Evolutionary conservation across 306 rosid genomes (phyloP), one percentile per base, ranked within the genome.

Genomic region (Dalbergia cochinchinensis): DNA sequence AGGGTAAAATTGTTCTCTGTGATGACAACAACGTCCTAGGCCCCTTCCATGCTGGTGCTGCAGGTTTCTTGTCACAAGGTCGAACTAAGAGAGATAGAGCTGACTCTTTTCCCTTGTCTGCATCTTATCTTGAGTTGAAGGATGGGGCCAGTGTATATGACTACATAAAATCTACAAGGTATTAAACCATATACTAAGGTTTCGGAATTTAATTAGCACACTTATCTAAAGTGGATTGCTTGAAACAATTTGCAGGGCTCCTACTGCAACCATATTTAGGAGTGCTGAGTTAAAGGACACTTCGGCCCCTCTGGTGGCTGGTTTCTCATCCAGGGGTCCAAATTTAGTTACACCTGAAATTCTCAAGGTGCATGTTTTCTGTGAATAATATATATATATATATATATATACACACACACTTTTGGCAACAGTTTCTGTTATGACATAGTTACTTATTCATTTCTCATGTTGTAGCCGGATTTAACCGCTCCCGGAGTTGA

Each of bases 241-340:
- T 63, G 12, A 63, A 22, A 22, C 63, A 61, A 50, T n/a, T 11
- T 80, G 18, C 14, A 85, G 82, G 15, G 10, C 2, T 16, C 78
- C 88, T 22, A 82, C 67, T 12, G 86, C 84, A 3, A 73, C 87
- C 5, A 83, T 88, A 57, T 78, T 58, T 0, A 83, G 12, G 76
- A 85, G 78, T 7, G 4, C 13, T 1, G 83, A 80, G 61, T 6
- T 35, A 14, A 69, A 50, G 12, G 76, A 87, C 57, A 51, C 16
- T 22, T 42, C 26, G 7, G 83, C 87, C 16, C 83, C 87, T 12
- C 0, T 15, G 5, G 61, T 83, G n/a, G 69, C 73, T 11, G 82
- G 15, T 15, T 87, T 83, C 59, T 87, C 90, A 0, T 69, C 86
- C 39, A 83, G 86, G 42, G 89, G 89, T 68, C 87, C 89, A 33